Evolutionary conservation across 257 asterid species (phyloP).

Genomic region (Verbascum thapsus): DNA sequence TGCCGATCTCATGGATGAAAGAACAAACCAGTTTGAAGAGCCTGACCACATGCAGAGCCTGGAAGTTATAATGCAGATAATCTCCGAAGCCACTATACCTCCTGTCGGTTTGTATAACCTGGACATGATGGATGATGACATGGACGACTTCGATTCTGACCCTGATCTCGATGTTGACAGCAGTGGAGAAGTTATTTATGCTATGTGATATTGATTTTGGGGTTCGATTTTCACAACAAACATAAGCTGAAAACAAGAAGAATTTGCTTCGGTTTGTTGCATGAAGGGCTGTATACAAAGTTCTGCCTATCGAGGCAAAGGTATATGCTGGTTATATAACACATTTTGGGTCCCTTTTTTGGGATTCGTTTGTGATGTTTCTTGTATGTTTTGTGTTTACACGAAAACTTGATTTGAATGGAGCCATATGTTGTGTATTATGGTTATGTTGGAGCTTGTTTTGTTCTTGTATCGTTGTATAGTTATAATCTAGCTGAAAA

Average conservation of each 20-base stretch:
- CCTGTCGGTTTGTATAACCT: conserved; percentile 68
- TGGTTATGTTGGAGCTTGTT: background rate
- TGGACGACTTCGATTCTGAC: conserved; percentile 85
- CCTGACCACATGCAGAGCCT: conserved; percentile 87
- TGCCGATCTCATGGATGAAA: conserved; percentile 80
- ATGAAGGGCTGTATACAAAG: background rate
- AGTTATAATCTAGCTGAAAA: too few species aligned
- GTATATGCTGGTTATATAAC: background rate
- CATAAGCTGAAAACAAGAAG: background rate
- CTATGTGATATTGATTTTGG: conserved; percentile 53
- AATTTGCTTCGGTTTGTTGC: background rate
- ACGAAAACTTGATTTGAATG: background rate
- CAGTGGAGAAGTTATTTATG: conserved; percentile 94
- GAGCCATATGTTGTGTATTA: too few species aligned
- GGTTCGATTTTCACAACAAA: background rate
- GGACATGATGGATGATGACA: conserved; percentile 87
- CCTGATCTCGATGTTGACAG: conserved; percentile 93
- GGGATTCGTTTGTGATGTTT: background rate
- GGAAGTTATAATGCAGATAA: conserved; percentile 89
- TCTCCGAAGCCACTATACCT: conserved; percentile 90
- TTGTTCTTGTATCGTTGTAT: conserved; percentile 18
- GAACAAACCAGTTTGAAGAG: conserved; percentile 65
- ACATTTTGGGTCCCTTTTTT: too few species aligned
- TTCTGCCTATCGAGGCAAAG: too few species aligned
- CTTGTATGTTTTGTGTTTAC: background rate